These are phyloP conservation scores for Sisymbrium altissimum DNA, from an alignment of 345 rosid genomes.

Conservation along the genomic window DNA sequence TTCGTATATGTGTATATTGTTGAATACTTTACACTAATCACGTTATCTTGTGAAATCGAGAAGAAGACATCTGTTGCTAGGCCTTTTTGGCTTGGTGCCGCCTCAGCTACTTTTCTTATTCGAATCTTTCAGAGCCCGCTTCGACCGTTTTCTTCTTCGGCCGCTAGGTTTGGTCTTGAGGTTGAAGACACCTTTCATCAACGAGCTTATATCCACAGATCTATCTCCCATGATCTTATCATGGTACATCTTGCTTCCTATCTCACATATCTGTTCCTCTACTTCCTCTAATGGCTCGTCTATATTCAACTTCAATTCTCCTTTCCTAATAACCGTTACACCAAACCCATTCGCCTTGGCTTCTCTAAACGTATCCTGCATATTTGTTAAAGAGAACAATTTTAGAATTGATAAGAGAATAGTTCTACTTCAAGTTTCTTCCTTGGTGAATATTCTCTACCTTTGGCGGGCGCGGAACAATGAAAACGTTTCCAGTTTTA, in stretches of 20 bases:
- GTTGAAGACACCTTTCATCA: constrained; percentile 73
- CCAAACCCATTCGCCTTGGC: constrained; percentile 82
- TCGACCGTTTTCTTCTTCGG: constrained; percentile 35
- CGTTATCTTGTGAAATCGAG: too few species aligned
- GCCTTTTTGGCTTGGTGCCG: background rate
- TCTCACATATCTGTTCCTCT: constrained; percentile 69
- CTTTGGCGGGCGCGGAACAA: constrained; percentile 85
- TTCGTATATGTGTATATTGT: too few species aligned
- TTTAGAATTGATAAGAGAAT: background rate
- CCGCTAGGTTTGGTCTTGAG: constrained; percentile 30
- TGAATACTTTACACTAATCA: too few species aligned
- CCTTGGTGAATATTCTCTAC: constrained; percentile 34
- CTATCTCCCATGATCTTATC: constrained; percentile 75
- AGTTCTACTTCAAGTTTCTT: background rate
- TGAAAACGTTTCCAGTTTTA: constrained; percentile 67
- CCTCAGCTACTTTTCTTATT: constrained; percentile 20
- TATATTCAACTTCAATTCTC: constrained; percentile 69
- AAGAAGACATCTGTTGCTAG: background rate
- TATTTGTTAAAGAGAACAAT: background rate
- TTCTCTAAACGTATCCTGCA: constrained; percentile 77
- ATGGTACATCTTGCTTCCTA: constrained; percentile 86
- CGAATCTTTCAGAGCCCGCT: constrained; percentile 30
- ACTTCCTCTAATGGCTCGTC: constrained; percentile 80
- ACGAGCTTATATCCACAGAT: constrained; percentile 64
- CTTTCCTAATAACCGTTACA: constrained; percentile 77